Evolutionary conservation across 1,284 basidiomycete genomes (phyloP).

Genomic region (Ceratobasidium theobromae): DNA sequence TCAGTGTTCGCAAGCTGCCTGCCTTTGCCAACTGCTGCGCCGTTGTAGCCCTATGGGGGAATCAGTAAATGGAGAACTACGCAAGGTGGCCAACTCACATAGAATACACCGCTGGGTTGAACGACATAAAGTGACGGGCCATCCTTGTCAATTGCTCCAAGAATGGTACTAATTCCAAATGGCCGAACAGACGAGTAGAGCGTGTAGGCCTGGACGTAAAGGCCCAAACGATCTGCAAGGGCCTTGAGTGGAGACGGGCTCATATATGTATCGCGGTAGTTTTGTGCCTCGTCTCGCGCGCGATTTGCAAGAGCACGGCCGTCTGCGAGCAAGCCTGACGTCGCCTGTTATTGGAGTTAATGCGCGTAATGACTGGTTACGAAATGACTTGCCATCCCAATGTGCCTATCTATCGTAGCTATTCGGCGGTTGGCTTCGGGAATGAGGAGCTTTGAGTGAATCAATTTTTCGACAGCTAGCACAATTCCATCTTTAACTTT

Average conservation of each 20-base stretch:
- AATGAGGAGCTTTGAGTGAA: slow-evolving; percentile 96
- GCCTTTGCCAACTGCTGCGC: slow-evolving; percentile 95
- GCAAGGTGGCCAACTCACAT: slow-evolving; percentile 53
- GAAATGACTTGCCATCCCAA: slow-evolving; percentile 70
- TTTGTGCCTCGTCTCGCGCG: slow-evolving; percentile 82
- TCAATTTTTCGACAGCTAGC: slow-evolving; percentile 94
- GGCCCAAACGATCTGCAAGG: slow-evolving; percentile 80
- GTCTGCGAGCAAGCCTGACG: slow-evolving; percentile 92
- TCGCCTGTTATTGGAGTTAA: slow-evolving; percentile 57
- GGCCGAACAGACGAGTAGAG: slow-evolving; percentile 98
- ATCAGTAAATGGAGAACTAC: not conserved
- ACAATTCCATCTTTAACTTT: slow-evolving; percentile 93
- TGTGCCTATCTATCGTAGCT: slow-evolving; percentile 89
- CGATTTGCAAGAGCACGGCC: slow-evolving; percentile 86
- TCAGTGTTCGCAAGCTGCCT: slow-evolving; percentile 97
- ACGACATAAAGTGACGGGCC: slow-evolving; percentile 89
- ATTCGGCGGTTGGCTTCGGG: slow-evolving; percentile 93
- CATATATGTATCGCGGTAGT: slow-evolving; percentile 75
- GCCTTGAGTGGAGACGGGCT: slow-evolving; percentile 80
- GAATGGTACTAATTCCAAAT: slow-evolving; percentile 91
- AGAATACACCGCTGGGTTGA: slow-evolving; percentile 94
- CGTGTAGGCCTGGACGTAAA: slow-evolving; percentile 94
- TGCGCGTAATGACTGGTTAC: not conserved
- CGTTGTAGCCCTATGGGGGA: slow-evolving; percentile 75
- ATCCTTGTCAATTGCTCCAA: slow-evolving; percentile 86